Base-by-base conservation (phyloP, 148 eudicot species). In the Diospyros lotus region DNA sequence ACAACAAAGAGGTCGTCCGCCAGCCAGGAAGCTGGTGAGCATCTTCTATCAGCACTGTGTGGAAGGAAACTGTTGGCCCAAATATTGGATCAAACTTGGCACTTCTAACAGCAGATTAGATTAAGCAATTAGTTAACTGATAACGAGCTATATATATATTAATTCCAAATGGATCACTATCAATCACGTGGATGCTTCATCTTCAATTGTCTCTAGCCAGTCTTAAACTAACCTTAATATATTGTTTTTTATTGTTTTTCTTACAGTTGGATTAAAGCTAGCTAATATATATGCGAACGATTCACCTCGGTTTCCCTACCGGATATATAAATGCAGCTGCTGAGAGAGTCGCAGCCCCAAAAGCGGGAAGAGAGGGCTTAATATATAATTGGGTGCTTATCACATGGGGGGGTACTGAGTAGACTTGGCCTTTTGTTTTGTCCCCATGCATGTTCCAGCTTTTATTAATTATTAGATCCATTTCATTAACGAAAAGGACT, bases 111-210 rank as follows among this genome's bases (percentile, higher is more conserved):
- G 64, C 41, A 1, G 28, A 60, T 60, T 18, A 7, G 64, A 28
- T 60, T 41, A 38, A 60, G 2, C 28, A 28, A 28, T 28, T 28
- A 28, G 28, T 28, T 28, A 28, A 28, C 28, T 28, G 28, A 28
- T 28, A 28, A 28, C 28, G 28, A 28, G n/a, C 28, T 28, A 28
- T 54, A 17, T 6, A 2, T 59, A 65, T 1, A n/a, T 48, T 10
- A 13, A 69, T 61, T 69, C 68, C 68, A 76, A 60, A 14, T 38
- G 46, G 12, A 42, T 76, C 79, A 52, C 43, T 68, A 76, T 61
- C 74, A 59, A 18, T 60, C 79, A 76, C 74, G 40, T 69, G 74
- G 73, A 11, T 61, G 41, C 43, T n/a, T 58, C 55, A 66, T 55
- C 18, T 66, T 56, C 69, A 62, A 66, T 71, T 64, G 15, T 55